phyloP scores from a whole-genome alignment of 768 basidiomycete genomes.

The Pleurotus giganteus region DNA sequence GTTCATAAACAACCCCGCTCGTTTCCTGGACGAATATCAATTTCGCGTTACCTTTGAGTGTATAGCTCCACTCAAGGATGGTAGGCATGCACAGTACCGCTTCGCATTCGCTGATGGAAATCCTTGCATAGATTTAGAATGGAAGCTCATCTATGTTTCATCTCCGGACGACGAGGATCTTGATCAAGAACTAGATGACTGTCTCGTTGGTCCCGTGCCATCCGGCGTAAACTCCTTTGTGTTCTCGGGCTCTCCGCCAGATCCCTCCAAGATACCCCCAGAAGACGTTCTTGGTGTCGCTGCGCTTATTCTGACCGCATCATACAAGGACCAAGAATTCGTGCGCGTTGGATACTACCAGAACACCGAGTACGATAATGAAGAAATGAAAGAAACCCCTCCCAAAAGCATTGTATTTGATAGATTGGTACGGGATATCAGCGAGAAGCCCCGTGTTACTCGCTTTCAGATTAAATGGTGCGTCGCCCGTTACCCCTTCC shows the following conservation, averaged over 20 bases:
- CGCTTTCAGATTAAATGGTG: conserved; percentile 88
- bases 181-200: conserved; percentile 97
- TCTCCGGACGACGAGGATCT: conserved; percentile 87
- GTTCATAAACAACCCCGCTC: conserved; percentile 91
- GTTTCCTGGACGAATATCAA: conserved; percentile 86
- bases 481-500: conserved; percentile 20
- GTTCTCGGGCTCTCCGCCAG: conserved; percentile 86
- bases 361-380: conserved; percentile 97
- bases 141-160: conserved; percentile 96
- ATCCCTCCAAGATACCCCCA: conserved; percentile 78
- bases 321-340: conserved; percentile 96
- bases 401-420: conserved; percentile 74
- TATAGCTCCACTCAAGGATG: conserved; percentile 87
- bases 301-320: conserved; percentile 94
- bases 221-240: conserved; percentile 97
- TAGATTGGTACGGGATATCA: conserved; percentile 82
- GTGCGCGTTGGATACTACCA: conserved; percentile 99
- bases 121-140: conserved; percentile 78
- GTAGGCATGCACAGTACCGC: conserved; percentile 34
- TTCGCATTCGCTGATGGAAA: background rate
- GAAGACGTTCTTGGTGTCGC: conserved; percentile 95
- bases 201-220: conserved; percentile 96
- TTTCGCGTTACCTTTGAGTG: conserved; percentile 98
- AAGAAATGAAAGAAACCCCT: conserved; percentile 80
- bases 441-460: conserved; percentile 90